Base-by-base conservation (phyloP, 257 asterid genomes). In the Gentiana dahurica region DNA sequence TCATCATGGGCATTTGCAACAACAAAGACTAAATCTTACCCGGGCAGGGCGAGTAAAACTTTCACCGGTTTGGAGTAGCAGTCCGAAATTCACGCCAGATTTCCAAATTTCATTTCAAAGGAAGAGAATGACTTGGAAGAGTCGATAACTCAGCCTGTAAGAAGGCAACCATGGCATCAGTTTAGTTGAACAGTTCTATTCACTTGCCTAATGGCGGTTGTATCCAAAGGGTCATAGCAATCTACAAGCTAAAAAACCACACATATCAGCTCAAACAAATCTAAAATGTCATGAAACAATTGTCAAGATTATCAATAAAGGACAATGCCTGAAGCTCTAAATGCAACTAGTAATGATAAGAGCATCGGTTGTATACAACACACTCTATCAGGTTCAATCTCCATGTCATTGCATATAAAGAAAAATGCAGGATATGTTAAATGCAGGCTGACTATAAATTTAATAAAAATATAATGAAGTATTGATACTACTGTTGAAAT, bases 181-280 rank as follows among this genome's bases (percentile, higher is more conserved):
- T 41, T 24, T 41, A 5, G 6, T 10, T 41, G 9, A 10, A 5
- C 6, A 5, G 46, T 41, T 41, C 9, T 41, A 41, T 41, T 78
- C 84, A 9, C 24, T 36, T 45, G 74, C 76, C 69, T 79, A 78
- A 51, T 72, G 72, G 88, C 91, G 60, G 57, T 72, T 41, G 91
- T 86, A 74, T 85, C 95, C 76, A 85, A 55, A 58, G 91, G 88
- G 68, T 81, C 91, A 62, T 81, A 85, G 51, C 84, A 71, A 63
- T 79, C 88, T 85, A 83, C 72, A 70, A 49, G 60, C 49, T 68
- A 46, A 51, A 65, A 24, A 24, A 24, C 51, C 35, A 12, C 35
- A 34, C 34, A 43, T 5, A 36, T 55, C 62, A 57, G 65, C 57
- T 58, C n/a, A 49, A 34, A 61, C 51, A 47, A 46, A 36, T 12